phyloP scores from a whole-genome alignment of 352 stramenopile species.

The Globisporangium apiculatum region DNA sequence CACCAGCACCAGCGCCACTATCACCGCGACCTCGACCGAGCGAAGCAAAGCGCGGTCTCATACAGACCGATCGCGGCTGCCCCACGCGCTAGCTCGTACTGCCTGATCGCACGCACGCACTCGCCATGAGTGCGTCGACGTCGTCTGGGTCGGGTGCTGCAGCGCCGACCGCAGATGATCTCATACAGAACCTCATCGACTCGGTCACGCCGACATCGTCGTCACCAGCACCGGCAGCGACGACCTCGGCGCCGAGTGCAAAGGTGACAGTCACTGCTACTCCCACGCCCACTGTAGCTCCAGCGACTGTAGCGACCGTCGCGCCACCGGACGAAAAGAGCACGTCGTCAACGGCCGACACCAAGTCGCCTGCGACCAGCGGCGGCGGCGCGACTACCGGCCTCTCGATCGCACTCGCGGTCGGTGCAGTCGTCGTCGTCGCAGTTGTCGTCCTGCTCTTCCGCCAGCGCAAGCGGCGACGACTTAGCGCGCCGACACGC shows the following conservation, averaged over 20 bases:
- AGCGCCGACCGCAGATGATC: slow-evolving; percentile 10
- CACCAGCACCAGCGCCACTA: too few relatives aligned
- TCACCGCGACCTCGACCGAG: neutral
- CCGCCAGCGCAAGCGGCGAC: slow-evolving; percentile 11
- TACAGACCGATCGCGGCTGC: too few relatives aligned
- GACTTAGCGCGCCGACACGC: neutral
- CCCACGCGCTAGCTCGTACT: too few relatives aligned
- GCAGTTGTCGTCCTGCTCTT: slow-evolving; percentile 10
- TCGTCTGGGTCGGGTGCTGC: slow-evolving; percentile 1
- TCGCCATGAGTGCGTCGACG: slow-evolving; percentile 10
- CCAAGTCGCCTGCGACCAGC: neutral
- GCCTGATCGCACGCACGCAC: too few relatives aligned
- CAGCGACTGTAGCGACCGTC: neutral
- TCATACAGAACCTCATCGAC: slow-evolving; percentile 17
- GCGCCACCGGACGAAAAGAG: slow-evolving; percentile 1
- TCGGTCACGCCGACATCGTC: slow-evolving; percentile 10
- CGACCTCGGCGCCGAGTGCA: neutral
- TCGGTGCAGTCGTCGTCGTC: slow-evolving; percentile 10
- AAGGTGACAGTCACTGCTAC: neutral
- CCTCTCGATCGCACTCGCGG: slow-evolving; percentile 10
- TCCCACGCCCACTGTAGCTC: neutral
- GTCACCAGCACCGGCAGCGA: neutral
- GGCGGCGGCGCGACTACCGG: neutral
- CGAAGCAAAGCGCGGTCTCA: too few relatives aligned
- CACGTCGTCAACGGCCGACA: slow-evolving; percentile 4